Conservation (phyloP, 1,284 basidiomycete species). For the Cutaneotrichosporon dermatis region DNA sequence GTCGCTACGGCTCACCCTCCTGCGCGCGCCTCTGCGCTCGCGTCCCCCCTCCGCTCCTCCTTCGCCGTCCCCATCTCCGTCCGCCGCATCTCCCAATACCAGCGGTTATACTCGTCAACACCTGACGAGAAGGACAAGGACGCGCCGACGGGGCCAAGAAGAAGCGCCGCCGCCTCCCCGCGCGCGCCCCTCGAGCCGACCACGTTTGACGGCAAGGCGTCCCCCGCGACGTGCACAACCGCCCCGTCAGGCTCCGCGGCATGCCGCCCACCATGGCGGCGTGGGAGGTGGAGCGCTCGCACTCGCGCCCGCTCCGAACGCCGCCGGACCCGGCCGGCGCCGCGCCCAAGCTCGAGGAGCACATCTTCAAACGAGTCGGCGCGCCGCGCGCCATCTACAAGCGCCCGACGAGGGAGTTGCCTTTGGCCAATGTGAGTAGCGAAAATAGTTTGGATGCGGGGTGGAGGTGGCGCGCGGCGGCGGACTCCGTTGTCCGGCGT, state of each 20-base stretch:
- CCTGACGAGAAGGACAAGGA: too few relatives aligned
- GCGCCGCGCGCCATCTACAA: slow-evolving; percentile 17
- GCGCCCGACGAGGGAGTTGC: slow-evolving; percentile 25
- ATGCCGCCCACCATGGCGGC: slow-evolving; percentile 21
- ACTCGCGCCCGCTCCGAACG: background rate
- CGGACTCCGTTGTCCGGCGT: too few relatives aligned
- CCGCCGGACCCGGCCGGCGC: background rate
- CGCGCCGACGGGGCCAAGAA: background rate
- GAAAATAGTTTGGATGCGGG: background rate
- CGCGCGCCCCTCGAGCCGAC: slow-evolving; percentile 22
- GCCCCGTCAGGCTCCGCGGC: slow-evolving; percentile 28
- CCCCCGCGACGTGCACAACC: slow-evolving; percentile 31
- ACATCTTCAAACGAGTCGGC: slow-evolving; percentile 13
- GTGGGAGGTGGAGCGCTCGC: slow-evolving; percentile 13
- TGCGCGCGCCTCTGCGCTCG: background rate
- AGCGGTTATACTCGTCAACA: too few relatives aligned
- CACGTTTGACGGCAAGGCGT: slow-evolving; percentile 32
- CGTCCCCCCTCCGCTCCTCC: background rate
- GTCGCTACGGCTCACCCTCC: slow-evolving; percentile 2
- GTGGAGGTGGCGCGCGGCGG: too few relatives aligned
- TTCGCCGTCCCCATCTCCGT: background rate
- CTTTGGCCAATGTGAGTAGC: slow-evolving; percentile 34
- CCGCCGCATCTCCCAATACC: background rate
- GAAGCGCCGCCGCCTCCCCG: background rate
- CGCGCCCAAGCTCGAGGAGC: slow-evolving; percentile 9